A percentile compares a stretch with the other conserved stretches of the same genome.
phyloP scores from a whole-genome alignment of 768 basidiomycete genomes.

The Trametopsis cervina region DNA sequence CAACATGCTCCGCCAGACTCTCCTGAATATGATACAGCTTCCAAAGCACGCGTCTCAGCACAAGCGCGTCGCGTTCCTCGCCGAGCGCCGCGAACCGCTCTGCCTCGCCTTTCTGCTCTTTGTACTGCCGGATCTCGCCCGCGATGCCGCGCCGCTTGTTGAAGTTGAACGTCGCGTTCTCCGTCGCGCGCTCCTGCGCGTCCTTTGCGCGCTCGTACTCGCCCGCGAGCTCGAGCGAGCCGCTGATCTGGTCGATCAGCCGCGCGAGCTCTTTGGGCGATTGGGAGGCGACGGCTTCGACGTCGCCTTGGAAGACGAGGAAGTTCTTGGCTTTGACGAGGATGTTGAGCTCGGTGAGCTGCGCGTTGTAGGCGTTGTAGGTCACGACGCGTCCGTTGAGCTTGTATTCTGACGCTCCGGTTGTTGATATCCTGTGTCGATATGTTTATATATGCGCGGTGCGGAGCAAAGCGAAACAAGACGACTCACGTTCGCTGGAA shows the following conservation, averaged over 20 bases:
- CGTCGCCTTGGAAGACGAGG: conserved; percentile 98
- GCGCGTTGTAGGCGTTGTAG: conserved; percentile 83
- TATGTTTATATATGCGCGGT: conserved; percentile 1
- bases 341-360: conserved; percentile 85
- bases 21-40: conserved; percentile 87
- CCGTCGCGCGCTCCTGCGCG: conserved; percentile 84
- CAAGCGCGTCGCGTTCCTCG: conserved; percentile 74
- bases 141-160: conserved; percentile 90
- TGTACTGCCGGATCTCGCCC: conserved; percentile 94
- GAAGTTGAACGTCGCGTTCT: conserved; percentile 92
- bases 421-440: conserved; percentile 66
- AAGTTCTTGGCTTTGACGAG: conserved; percentile 99
- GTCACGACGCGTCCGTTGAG: conserved; percentile 78
- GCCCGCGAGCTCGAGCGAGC: conserved; percentile 80
- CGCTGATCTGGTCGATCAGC: conserved; percentile 93
- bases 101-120: conserved; percentile 93
- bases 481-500: conserved; percentile 86
- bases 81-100: conserved; percentile 77
- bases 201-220: conserved; percentile 90
- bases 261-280: conserved; percentile 83
- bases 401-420: conserved; percentile 86
- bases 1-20: conserved; percentile 66
- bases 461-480: background rate
- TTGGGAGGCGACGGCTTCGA: conserved; percentile 95
- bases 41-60: conserved; percentile 78